Evolutionary conservation across 768 basidiomycete species (phyloP).

Genomic region (Amanita exitialis): DNA sequence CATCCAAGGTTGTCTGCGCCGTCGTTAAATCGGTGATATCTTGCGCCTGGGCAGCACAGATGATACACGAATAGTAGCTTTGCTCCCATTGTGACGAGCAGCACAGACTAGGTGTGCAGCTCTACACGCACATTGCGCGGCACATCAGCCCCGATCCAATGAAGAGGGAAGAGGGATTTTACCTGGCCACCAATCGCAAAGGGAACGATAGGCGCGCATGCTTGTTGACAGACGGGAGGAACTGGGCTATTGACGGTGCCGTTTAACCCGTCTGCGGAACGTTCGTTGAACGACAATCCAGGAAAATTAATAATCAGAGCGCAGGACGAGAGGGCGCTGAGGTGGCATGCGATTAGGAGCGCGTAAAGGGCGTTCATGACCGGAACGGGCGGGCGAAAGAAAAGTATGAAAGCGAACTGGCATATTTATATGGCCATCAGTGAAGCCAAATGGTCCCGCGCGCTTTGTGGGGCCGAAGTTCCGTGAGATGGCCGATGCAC

Average conservation of each 20-base stretch:
- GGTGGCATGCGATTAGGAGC: neutral
- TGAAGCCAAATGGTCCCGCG: neutral
- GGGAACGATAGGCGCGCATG: conserved; percentile 4
- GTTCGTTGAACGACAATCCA: neutral
- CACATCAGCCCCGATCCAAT: neutral
- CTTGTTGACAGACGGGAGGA: conserved; percentile 1
- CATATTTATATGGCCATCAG: neutral
- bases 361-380: conserved; percentile 1
- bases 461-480: neutral
- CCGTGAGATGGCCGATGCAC: neutral
- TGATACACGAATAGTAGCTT: conserved; percentile 30
- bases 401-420: neutral
- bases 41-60: conserved; percentile 23
- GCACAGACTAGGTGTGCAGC: conserved; percentile 21
- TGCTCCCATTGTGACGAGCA: conserved; percentile 29
- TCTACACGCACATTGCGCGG: too few relatives aligned
- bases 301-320: neutral
- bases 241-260: neutral
- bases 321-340: neutral
- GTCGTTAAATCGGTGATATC: conserved; percentile 20
- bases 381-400: neutral
- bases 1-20: conserved; percentile 23
- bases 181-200: conserved; percentile 1
- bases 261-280: neutral
- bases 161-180: neutral